Evolutionary conservation across 2,329 filamentous ascomycete species (phyloP).

Genomic region (Shiraia bambusicola): DNA sequence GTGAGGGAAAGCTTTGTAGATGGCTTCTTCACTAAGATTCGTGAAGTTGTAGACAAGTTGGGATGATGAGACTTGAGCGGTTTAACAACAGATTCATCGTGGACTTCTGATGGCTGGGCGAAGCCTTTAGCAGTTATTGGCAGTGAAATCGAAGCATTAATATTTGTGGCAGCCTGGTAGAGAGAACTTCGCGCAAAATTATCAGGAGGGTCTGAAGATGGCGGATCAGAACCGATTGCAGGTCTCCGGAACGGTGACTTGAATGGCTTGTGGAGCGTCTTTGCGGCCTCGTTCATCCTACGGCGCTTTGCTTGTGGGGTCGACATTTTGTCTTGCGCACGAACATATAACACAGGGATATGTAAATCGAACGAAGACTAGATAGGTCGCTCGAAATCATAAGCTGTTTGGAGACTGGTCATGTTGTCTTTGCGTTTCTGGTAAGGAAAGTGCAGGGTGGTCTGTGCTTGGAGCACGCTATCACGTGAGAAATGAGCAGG

Average conservation of each 20-base stretch:
- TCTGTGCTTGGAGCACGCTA: too few species aligned
- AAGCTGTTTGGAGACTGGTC: too few species aligned
- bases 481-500: too few species aligned
- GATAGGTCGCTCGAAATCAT: too few species aligned
- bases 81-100: conserved; percentile 11
- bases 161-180: neutral
- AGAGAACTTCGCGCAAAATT: neutral
- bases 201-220: conserved; percentile 28
- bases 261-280: conserved; percentile 69
- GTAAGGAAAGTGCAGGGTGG: too few species aligned
- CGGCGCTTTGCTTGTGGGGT: conserved; percentile 63
- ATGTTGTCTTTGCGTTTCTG: too few species aligned
- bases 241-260: conserved; percentile 63
- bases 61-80: conserved; percentile 15
- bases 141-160: neutral
- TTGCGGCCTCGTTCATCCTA: conserved; percentile 59
- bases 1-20: conserved; percentile 28
- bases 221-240: conserved; percentile 22
- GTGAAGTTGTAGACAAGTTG: conserved; percentile 13
- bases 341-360: conserved; percentile 10
- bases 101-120: conserved; percentile 5
- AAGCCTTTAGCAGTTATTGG: neutral
- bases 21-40: conserved; percentile 13
- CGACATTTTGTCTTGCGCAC: conserved; percentile 43
- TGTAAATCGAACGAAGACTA: neutral